phyloP scores from a whole-genome alignment of 192 early-diverging fungal species.

The Entomortierella lignicola region DNA sequence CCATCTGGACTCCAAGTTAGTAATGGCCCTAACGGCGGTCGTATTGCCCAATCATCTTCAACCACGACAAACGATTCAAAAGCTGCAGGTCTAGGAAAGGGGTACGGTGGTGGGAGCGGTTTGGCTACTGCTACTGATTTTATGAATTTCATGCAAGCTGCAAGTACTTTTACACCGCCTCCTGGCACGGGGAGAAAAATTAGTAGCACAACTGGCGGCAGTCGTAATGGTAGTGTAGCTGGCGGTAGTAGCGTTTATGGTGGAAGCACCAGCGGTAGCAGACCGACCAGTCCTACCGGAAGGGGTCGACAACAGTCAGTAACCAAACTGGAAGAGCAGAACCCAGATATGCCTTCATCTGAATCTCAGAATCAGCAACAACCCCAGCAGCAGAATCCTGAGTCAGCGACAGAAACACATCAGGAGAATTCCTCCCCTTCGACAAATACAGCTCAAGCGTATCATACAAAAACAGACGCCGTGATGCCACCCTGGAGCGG shows the following conservation, averaged over 20 bases:
- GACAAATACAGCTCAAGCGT: no score
- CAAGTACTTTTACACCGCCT: slow-evolving; percentile 15
- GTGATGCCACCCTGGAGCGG: not conserved
- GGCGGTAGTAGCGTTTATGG: not conserved
- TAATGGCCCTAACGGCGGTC: no score
- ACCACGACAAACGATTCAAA: no score
- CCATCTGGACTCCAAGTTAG: no score
- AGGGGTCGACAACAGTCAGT: no score
- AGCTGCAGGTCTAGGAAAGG: not conserved
- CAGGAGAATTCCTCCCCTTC: no score
- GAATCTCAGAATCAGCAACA: not conserved
- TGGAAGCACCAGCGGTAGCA: slow-evolving; percentile 1
- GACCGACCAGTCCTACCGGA: slow-evolving; percentile 2
- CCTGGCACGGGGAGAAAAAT: not conserved
- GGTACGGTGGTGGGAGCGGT: not conserved
- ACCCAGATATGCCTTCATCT: not conserved
- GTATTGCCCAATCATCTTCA: no score
- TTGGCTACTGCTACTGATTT: slow-evolving; percentile 32
- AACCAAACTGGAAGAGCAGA: not conserved
- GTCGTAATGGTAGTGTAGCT: not conserved
- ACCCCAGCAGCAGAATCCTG: not conserved
- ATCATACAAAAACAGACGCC: not conserved
- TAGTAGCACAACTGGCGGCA: not conserved
- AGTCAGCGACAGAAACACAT: no score
- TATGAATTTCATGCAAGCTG: slow-evolving; percentile 13